A percentile compares a stretch with the other conserved stretches of the same genome.
Evolutionary conservation across 768 basidiomycete genomes (phyloP).

Genomic region (Trametes cubensis): DNA sequence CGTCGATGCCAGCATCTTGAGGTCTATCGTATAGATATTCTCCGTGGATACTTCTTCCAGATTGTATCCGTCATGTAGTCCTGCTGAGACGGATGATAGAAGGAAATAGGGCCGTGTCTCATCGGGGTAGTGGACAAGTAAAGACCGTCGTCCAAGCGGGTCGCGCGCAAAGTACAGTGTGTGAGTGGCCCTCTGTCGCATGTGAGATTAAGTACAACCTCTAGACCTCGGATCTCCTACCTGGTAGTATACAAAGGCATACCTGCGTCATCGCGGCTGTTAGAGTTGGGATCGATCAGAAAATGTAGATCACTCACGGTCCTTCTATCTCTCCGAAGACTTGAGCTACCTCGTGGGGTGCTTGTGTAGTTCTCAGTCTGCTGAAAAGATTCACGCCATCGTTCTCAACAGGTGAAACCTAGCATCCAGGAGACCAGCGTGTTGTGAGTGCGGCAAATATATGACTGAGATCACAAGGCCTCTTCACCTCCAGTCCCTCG

Average conservation of each 20-base stretch:
- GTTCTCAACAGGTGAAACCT: constrained; percentile 68
- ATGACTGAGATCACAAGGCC: background rate
- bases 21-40: constrained; percentile 56
- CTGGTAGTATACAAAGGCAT: constrained; percentile 80
- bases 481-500: constrained; percentile 71
- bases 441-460: too few relatives aligned
- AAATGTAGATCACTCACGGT: constrained; percentile 57
- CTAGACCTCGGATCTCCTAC: constrained; percentile 42
- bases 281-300: background rate
- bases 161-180: constrained; percentile 77
- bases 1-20: constrained; percentile 33
- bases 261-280: constrained; percentile 45
- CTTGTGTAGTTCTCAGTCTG: constrained; percentile 29
- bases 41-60: constrained; percentile 68
- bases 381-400: constrained; percentile 64
- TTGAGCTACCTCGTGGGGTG: constrained; percentile 47
- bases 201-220: background rate
- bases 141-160: constrained; percentile 84
- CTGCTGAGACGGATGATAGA: constrained; percentile 67
- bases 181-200: constrained; percentile 42
- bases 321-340: constrained; percentile 72
- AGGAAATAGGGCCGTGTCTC: constrained; percentile 52
- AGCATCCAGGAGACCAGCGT: background rate
- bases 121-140: constrained; percentile 69
- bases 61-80: constrained; percentile 45